Conservation (phyloP, 176 grass and related monocot species). For the Bonia amplexicaulis region DNA sequence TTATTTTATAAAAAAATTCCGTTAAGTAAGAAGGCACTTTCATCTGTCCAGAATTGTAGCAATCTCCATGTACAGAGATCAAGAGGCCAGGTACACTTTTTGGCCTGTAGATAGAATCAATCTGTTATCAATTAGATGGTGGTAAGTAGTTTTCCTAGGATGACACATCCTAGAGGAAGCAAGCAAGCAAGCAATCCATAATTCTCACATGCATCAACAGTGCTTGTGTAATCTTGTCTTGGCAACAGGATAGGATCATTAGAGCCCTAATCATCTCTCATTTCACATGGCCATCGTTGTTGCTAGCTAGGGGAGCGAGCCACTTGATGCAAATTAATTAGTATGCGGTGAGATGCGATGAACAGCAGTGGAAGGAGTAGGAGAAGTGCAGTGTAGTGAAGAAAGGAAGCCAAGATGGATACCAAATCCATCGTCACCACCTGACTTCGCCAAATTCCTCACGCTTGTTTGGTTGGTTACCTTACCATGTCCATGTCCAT, state of each 20-base stretch:
- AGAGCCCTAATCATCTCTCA: not conserved
- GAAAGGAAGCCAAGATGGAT: not conserved
- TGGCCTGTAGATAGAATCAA: not conserved
- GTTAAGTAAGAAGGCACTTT: not conserved
- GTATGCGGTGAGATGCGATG: not conserved
- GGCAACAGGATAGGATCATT: not conserved
- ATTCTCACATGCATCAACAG: not conserved
- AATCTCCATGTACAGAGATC: not conserved
- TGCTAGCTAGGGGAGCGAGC: not conserved
- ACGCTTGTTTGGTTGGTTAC: not conserved
- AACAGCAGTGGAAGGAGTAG: not conserved
- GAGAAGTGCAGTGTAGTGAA: not conserved
- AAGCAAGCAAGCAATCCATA: not conserved
- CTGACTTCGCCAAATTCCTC: not conserved
- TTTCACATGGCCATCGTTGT: not conserved
- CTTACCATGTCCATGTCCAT: constrained; percentile 51
- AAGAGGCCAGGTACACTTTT: not conserved
- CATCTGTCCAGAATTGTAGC: not conserved
- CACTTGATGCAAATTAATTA: not conserved
- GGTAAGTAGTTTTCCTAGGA: constrained; percentile 25
- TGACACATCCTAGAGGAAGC: not conserved
- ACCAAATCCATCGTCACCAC: constrained; percentile 14
- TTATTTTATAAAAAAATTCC: not conserved
- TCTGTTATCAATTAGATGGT: constrained; percentile 14
- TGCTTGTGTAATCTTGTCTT: not conserved